Evolutionary conservation across 257 asterid species (phyloP).

Genomic region (Anisodus tanguticus): DNA sequence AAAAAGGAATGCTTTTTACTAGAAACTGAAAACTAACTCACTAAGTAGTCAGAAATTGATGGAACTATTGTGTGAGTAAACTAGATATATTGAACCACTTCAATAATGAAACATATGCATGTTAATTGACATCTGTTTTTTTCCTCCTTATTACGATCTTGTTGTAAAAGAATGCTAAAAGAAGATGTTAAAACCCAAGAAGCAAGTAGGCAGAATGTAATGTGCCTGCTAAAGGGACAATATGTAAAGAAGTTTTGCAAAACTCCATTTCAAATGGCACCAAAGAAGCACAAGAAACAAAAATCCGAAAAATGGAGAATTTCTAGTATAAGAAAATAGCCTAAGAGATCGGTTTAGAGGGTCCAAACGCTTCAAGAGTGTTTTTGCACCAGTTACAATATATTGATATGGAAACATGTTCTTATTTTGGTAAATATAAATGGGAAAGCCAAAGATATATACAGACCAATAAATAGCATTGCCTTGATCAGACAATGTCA

Average conservation of each 20-base stretch:
- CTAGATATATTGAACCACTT: too few relatives aligned
- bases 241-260: neutral
- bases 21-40: too few relatives aligned
- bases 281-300: neutral
- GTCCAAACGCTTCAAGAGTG: neutral
- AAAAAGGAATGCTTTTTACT: too few relatives aligned
- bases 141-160: neutral
- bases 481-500: neutral
- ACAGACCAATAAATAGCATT: conserved; percentile 16
- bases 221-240: neutral
- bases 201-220: neutral
- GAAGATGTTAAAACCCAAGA: neutral
- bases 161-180: neutral
- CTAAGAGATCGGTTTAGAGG: neutral
- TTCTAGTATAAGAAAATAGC: neutral
- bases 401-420: conserved; percentile 13
- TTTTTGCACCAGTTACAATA: neutral
- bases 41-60: neutral
- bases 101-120: neutral
- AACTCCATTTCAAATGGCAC: neutral
- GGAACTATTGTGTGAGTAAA: too few relatives aligned
- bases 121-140: neutral
- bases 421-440: conserved; percentile 3
- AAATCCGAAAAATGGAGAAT: neutral
- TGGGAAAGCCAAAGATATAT: conserved; percentile 6